These are phyloP conservation scores for Papiliotrema flavescens DNA, from an alignment of 1,284 basidiomycete genomes.

Conservation along the genomic window DNA sequence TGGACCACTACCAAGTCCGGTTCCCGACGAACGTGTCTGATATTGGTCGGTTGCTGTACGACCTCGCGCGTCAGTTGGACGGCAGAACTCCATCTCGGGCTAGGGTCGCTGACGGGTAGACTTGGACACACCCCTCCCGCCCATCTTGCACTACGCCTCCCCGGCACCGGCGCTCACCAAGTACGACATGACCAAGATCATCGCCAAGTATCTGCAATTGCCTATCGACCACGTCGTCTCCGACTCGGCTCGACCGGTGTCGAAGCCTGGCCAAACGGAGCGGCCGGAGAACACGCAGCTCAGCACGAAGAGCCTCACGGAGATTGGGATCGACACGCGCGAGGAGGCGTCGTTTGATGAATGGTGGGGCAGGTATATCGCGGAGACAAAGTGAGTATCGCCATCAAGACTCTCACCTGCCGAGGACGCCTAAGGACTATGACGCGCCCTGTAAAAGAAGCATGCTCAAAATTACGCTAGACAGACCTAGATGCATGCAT, in stretches of 20 bases:
- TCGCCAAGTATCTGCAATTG: constrained; percentile 38
- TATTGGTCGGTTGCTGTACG: constrained; percentile 49
- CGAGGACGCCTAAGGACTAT: too few species aligned
- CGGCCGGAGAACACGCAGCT: constrained; percentile 48
- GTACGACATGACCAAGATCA: constrained; percentile 51
- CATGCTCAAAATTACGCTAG: not conserved
- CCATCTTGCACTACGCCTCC: constrained; percentile 51
- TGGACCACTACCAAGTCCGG: constrained; percentile 50
- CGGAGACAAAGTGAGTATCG: not conserved
- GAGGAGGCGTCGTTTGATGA: constrained; percentile 35
- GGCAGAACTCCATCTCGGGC: not conserved
- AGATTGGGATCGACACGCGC: constrained; percentile 33
- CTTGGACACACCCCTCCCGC: constrained; percentile 31
- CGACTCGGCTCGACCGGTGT: constrained; percentile 30
- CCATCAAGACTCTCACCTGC: not conserved
- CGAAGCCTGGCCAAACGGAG: constrained; percentile 31
- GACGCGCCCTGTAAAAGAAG: too few species aligned
- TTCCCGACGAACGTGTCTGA: constrained; percentile 54
- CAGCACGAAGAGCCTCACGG: constrained; percentile 29
- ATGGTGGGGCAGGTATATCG: constrained; percentile 35
- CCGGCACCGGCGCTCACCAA: constrained; percentile 50
- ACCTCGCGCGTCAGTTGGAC: constrained; percentile 39
- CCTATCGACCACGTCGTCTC: constrained; percentile 42
- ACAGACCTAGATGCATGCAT: not conserved
- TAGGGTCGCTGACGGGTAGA: constrained; percentile 12